Evolutionary conservation across 2,329 filamentous ascomycete genomes (phyloP).

Genomic region (Aspergillus neoniger): DNA sequence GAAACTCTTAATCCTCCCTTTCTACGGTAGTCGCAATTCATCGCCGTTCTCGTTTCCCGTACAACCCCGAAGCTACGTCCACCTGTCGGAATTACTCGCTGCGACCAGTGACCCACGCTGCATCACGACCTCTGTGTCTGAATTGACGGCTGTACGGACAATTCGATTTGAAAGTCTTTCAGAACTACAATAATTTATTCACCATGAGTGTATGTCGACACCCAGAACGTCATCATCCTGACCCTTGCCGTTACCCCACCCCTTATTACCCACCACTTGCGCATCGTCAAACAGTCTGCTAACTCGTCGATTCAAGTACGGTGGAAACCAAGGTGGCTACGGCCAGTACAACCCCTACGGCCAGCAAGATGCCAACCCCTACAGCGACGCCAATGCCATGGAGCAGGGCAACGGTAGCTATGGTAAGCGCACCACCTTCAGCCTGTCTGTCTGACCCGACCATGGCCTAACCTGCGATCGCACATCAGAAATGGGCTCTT

Average conservation of each 20-base stretch:
- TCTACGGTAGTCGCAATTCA: background rate
- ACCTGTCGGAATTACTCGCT: background rate
- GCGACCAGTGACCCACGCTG: background rate
- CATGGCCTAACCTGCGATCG: background rate
- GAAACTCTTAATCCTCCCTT: background rate
- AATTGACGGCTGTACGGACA: background rate
- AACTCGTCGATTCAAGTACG: slow-evolving; percentile 26
- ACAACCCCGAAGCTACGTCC: slow-evolving; percentile 10
- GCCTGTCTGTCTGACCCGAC: background rate
- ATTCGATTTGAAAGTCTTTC: background rate
- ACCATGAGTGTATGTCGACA: slow-evolving; percentile 22
- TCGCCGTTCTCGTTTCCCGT: slow-evolving; percentile 11
- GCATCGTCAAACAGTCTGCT: slow-evolving; percentile 24
- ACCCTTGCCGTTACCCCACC: background rate
- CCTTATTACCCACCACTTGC: slow-evolving; percentile 5
- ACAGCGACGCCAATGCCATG: slow-evolving; percentile 32
- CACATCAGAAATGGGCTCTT: slow-evolving; percentile 45
- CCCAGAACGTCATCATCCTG: background rate
- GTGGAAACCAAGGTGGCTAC: slow-evolving; percentile 46
- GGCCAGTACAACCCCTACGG: slow-evolving; percentile 59
- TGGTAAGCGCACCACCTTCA: slow-evolving; percentile 25
- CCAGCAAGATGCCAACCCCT: slow-evolving; percentile 32
- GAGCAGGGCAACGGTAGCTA: slow-evolving; percentile 41
- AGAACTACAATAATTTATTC: slow-evolving; percentile 3
- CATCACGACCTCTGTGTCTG: background rate